A percentile compares a stretch with the other conserved stretches of the same genome.
These are phyloP conservation scores for Phytophthora constricta DNA, from an alignment of 352 stramenopile species.

Conservation along the genomic window DNA sequence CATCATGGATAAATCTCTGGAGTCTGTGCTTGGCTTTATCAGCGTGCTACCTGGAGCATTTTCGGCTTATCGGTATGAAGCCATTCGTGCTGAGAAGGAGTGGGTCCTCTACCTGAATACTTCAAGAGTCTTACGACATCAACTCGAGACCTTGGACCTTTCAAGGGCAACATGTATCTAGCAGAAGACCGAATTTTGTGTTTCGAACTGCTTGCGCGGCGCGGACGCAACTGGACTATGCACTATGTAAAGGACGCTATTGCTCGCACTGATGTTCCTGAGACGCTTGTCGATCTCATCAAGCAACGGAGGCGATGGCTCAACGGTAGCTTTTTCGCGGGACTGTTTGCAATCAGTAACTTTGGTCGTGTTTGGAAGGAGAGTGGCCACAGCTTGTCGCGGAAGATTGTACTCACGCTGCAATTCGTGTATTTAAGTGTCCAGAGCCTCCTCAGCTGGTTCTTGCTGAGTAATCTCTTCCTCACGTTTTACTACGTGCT, in stretches of 20 bases:
- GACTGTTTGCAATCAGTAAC: constrained; percentile 62
- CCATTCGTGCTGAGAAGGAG: constrained; percentile 53
- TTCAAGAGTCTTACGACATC: constrained; percentile 57
- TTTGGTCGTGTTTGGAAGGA: constrained; percentile 60
- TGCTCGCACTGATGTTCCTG: constrained; percentile 49
- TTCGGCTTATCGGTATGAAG: constrained; percentile 61
- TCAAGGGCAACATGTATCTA: constrained; percentile 78
- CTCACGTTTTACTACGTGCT: constrained; percentile 62
- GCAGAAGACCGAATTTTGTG: constrained; percentile 72
- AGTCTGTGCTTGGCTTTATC: constrained; percentile 61
- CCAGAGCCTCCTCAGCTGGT: constrained; percentile 53
- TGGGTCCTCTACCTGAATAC: constrained; percentile 52
- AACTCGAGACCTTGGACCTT: constrained; percentile 52
- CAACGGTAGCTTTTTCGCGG: constrained; percentile 70
- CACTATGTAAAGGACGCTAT: constrained; percentile 65
- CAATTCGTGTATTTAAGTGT: constrained; percentile 51
- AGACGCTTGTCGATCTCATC: constrained; percentile 65
- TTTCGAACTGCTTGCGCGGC: constrained; percentile 62
- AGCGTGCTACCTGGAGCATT: constrained; percentile 53
- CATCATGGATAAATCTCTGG: constrained; percentile 63
- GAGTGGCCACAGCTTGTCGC: constrained; percentile 41
- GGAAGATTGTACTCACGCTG: constrained; percentile 50
- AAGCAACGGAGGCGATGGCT: constrained; percentile 68
- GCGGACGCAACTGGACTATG: constrained; percentile 50
- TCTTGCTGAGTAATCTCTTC: constrained; percentile 56